phyloP scores from a whole-genome alignment of 2,329 filamentous ascomycete species.

The Colletotrichum agaves region DNA sequence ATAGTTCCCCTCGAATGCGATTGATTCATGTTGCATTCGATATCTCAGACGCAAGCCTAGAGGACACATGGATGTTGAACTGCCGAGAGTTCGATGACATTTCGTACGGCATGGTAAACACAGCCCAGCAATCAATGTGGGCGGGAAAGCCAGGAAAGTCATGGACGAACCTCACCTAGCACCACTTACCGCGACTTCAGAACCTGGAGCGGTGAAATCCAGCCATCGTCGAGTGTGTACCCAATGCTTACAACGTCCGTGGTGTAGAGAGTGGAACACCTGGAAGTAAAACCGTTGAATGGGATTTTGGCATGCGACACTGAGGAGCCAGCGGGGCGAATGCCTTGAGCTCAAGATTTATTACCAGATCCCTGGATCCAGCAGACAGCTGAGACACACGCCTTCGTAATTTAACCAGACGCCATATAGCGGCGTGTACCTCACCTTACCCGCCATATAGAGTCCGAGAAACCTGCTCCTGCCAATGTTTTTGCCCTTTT shows the following conservation, averaged over 20 bases:
- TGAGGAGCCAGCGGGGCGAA: too few relatives aligned
- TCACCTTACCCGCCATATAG: slow-evolving; percentile 28
- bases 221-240: too few relatives aligned
- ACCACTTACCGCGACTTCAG: too few relatives aligned
- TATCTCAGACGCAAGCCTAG: not conserved
- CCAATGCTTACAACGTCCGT: not conserved
- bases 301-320: not conserved
- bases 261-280: too few relatives aligned
- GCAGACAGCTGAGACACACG: slow-evolving; percentile 1
- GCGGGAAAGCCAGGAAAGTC: too few relatives aligned
- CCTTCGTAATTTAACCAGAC: slow-evolving; percentile 1
- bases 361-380: slow-evolving; percentile 17
- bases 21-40: not conserved
- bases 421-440: too few relatives aligned
- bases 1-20: not conserved
- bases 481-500: too few relatives aligned
- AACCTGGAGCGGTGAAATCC: too few relatives aligned
- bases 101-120: not conserved
- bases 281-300: not conserved
- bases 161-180: too few relatives aligned
- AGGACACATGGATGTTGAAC: not conserved
- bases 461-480: not conserved
- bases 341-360: too few relatives aligned
- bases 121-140: not conserved
- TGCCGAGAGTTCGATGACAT: too few relatives aligned